Percentiles rank a stretch among this genome's conserved stretches.
Conservation (phyloP, 768 basidiomycete genomes). For the Trametes cubensis region DNA sequence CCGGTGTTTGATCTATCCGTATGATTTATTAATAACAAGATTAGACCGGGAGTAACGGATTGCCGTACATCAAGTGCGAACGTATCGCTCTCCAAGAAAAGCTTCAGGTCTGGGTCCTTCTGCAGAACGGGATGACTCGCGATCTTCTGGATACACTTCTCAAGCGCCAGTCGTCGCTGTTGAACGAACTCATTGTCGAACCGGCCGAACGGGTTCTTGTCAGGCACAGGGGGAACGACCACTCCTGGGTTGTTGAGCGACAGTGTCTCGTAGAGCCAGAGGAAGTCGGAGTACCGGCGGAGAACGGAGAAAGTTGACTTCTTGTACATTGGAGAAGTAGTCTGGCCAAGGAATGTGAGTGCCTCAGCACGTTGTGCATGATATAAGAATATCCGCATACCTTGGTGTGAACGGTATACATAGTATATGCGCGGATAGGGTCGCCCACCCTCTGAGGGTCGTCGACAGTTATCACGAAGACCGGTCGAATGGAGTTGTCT, state of each 20-base stretch:
- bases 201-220: constrained; percentile 91
- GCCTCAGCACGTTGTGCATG: neutral
- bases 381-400: constrained; percentile 43
- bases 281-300: constrained; percentile 95
- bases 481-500: constrained; percentile 58
- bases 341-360: constrained; percentile 45
- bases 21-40: neutral
- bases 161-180: constrained; percentile 79
- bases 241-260: constrained; percentile 93
- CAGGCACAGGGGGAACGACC: constrained; percentile 94
- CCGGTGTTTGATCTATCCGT: constrained; percentile 80
- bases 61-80: constrained; percentile 84
- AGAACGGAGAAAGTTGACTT: constrained; percentile 90
- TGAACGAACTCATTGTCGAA: constrained; percentile 93
- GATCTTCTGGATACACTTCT: constrained; percentile 91
- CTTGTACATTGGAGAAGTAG: constrained; percentile 81
- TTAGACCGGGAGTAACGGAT: neutral
- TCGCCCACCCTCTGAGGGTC: constrained; percentile 98
- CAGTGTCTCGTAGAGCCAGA: constrained; percentile 93
- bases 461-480: constrained; percentile 88
- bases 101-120: constrained; percentile 83
- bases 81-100: constrained; percentile 92
- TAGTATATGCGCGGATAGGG: constrained; percentile 89
- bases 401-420: constrained; percentile 93
- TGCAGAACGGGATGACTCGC: constrained; percentile 89